Evolutionary conservation across 2,329 filamentous ascomycete species (phyloP), one percentile per base, ranked within the genome.

Genomic region (Chaetomiaceae sp.): DNA sequence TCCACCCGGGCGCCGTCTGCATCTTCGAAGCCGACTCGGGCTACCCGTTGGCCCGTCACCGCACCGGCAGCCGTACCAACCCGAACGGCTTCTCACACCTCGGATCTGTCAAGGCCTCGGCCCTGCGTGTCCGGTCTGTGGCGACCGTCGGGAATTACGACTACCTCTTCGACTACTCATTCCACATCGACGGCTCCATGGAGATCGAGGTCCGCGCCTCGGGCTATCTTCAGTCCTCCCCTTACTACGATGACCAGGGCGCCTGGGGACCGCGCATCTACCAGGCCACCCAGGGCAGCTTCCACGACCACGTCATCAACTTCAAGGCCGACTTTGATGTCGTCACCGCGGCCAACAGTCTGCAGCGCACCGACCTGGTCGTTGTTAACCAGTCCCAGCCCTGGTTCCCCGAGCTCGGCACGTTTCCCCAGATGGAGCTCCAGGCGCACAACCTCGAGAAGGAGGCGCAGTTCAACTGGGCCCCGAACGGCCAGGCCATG

Each of bases 251-350:
- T 2, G 61, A 71, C 34, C 73, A 75, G 43, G 61, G 68, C 1
- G 71, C 73, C 45, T 78, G 77, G 50, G 76, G 76, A 5, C 78
- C 68, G 58, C 64, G 70, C 27, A 75, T 79, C 42, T 72, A 76
- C 53, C 72, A 78, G 48, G 62, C 65, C 21, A 63, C 77, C 1
- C 70, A 68, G 1, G 74, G 75, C 5, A 71, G 68, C 23, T 77
- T 79, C 69, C 77, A 81, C 60, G 75, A 79, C 60, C 77, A 81
- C 56, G 74, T 80, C 1, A 58, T 79, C 33, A 78, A 75, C 56
- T 79, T 73, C 67, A 80, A 80, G 59, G 70, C 70, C 39, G 77
- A 79, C 60, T 67, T 79, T 20, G 76, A 80, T 56, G 70, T 79
- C 27, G 63, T 71, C 7, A 76, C 74, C 14, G 70, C 66, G 1